phyloP scores from a whole-genome alignment of 331 rosid species.

The Prunus yedoensis region DNA sequence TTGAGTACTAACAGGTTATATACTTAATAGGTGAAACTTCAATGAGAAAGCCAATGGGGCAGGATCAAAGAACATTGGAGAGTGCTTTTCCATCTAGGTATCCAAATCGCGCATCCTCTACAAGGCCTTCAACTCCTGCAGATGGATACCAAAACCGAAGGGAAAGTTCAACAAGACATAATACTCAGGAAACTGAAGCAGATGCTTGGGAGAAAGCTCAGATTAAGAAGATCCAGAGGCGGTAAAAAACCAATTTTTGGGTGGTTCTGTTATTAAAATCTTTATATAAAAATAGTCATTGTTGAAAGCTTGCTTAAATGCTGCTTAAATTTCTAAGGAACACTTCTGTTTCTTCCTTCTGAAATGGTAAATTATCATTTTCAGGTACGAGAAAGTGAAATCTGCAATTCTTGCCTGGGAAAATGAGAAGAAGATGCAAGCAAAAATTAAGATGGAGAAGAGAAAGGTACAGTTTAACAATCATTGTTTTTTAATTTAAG shows the following conservation, averaged over 20 bases:
- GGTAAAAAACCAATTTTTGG: constrained; percentile 37
- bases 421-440: constrained; percentile 52
- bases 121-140: constrained; percentile 22
- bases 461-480: constrained; percentile 37
- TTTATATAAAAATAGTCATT: not conserved
- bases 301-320: not conserved
- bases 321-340: not conserved
- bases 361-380: constrained; percentile 20
- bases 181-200: constrained; percentile 34
- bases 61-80: constrained; percentile 36
- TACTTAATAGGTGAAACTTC: constrained; percentile 39
- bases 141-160: constrained; percentile 33
- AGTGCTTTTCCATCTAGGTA: constrained; percentile 25
- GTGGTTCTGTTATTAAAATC: not conserved
- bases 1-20: constrained; percentile 10
- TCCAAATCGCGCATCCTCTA: constrained; percentile 34
- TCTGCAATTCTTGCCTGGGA: constrained; percentile 54
- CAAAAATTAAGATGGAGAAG: constrained; percentile 48
- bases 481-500: not conserved
- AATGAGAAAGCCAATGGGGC: constrained; percentile 33
- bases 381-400: constrained; percentile 58
- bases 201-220: constrained; percentile 54
- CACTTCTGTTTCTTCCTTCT: not conserved
- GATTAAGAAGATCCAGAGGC: constrained; percentile 47
- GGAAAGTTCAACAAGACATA: constrained; percentile 17